These are phyloP conservation scores for Helminthosporium solani DNA, from an alignment of 2,329 filamentous ascomycete species.

Conservation along the genomic window DNA sequence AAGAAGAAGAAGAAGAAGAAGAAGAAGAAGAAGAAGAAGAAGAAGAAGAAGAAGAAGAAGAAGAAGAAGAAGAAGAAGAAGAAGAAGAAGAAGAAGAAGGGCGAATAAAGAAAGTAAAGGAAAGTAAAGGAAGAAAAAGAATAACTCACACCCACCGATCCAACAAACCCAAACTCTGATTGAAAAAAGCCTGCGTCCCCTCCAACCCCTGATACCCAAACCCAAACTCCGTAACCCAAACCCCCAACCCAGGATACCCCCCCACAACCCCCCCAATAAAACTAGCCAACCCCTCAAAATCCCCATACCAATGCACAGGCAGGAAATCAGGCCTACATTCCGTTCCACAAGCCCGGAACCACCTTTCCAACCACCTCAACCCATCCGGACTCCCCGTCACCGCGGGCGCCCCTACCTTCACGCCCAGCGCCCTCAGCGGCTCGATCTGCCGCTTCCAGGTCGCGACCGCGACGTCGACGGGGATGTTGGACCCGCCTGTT, in stretches of 20 bases:
- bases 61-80: too few species aligned
- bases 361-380: slow-evolving; percentile 67
- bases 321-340: slow-evolving; percentile 53
- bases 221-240: slow-evolving; percentile 82
- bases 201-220: slow-evolving; percentile 56
- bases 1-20: too few species aligned
- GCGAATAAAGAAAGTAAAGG: too few species aligned
- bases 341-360: slow-evolving; percentile 59
- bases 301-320: slow-evolving; percentile 59
- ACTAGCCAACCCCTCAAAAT: slow-evolving; percentile 67
- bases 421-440: slow-evolving; percentile 62
- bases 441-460: slow-evolving; percentile 72
- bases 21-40: too few species aligned
- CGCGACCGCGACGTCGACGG: slow-evolving; percentile 61
- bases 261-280: slow-evolving; percentile 63
- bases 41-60: too few species aligned
- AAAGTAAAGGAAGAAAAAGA: too few species aligned
- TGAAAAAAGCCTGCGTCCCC: slow-evolving; percentile 66
- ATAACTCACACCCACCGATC: slow-evolving; percentile 57
- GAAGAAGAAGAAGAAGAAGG: too few species aligned
- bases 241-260: slow-evolving; percentile 52
- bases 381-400: slow-evolving; percentile 64
- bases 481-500: slow-evolving; percentile 64
- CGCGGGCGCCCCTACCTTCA: slow-evolving; percentile 70
- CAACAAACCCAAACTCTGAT: slow-evolving; percentile 65